A percentile compares a stretch with the other conserved stretches of the same genome.
Conservation (phyloP, 495 filamentous ascomycete species). For the Saxophila tyrrhenica region DNA sequence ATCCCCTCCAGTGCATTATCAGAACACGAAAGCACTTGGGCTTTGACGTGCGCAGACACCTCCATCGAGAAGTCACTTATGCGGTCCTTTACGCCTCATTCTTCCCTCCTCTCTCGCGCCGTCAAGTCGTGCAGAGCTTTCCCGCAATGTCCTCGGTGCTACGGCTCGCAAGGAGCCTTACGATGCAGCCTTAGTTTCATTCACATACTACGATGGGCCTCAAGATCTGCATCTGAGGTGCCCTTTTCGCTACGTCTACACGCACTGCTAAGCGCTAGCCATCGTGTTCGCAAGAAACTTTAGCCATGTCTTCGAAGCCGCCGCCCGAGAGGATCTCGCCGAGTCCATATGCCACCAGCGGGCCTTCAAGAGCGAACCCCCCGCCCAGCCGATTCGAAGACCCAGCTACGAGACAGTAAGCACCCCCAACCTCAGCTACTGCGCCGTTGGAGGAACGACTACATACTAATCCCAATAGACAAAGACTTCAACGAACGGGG, state of each 20-base stretch:
- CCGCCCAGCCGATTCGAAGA: conserved; percentile 13
- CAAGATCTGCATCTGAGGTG: not conserved
- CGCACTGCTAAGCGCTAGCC: not conserved
- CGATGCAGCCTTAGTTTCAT: not conserved
- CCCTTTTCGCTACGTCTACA: not conserved
- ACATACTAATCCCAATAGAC: no score
- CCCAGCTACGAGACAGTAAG: conserved; percentile 12
- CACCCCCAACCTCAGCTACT: not conserved
- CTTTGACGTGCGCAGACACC: not conserved
- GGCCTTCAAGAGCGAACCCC: not conserved
- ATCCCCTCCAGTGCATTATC: not conserved
- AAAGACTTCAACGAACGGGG: conserved; percentile 5
- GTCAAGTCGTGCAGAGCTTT: no score
- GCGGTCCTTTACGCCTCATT: not conserved
- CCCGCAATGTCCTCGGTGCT: not conserved
- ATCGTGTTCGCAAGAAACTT: not conserved
- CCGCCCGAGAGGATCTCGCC: conserved; percentile 1
- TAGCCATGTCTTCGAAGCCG: not conserved
- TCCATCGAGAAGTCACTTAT: not conserved
- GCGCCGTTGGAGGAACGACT: not conserved
- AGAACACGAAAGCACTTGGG: not conserved
- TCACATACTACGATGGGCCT: not conserved
- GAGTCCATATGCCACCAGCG: not conserved
- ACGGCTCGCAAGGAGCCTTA: not conserved
- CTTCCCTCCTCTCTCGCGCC: not conserved